Conservation (phyloP, 2,329 filamentous ascomycete species). For the Penicillium thymicola region DNA sequence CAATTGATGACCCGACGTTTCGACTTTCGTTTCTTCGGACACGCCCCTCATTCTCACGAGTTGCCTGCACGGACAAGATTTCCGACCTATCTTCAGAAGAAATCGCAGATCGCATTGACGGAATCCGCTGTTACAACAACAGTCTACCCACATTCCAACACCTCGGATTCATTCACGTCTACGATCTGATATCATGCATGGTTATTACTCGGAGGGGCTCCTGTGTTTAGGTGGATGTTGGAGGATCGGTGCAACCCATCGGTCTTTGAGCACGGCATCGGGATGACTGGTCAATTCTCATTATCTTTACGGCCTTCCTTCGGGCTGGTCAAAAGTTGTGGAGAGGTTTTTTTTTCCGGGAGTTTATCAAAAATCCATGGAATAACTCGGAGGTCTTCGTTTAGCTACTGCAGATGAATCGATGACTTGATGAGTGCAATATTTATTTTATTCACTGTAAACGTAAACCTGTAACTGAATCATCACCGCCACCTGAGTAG, state of each 20-base stretch:
- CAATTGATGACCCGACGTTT: conserved; percentile 33
- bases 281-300: conserved; percentile 38
- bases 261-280: conserved; percentile 18
- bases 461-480: background rate
- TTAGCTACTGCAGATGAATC: conserved; percentile 29
- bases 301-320: conserved; percentile 22
- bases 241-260: conserved; percentile 18
- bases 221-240: conserved; percentile 38
- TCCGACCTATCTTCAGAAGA: conserved; percentile 18
- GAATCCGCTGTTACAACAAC: conserved; percentile 32
- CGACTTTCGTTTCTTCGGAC: conserved; percentile 32
- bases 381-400: conserved; percentile 23
- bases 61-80: conserved; percentile 18
- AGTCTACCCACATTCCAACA: conserved; percentile 22
- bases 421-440: conserved; percentile 22
- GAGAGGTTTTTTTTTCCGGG: conserved; percentile 34
- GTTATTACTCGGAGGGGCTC: conserved; percentile 27
- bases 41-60: conserved; percentile 24
- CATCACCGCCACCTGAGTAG: background rate
- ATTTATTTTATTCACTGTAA: background rate
- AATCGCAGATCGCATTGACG: conserved; percentile 18
- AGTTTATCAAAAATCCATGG: conserved; percentile 34
- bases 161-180: conserved; percentile 31
- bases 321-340: conserved; percentile 27
- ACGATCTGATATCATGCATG: conserved; percentile 28